Percentiles rank a stretch among this genome's conserved stretches.
Evolutionary conservation across 176 grass and related monocot genomes (phyloP).

Genomic region (Elaeis guineensis): DNA sequence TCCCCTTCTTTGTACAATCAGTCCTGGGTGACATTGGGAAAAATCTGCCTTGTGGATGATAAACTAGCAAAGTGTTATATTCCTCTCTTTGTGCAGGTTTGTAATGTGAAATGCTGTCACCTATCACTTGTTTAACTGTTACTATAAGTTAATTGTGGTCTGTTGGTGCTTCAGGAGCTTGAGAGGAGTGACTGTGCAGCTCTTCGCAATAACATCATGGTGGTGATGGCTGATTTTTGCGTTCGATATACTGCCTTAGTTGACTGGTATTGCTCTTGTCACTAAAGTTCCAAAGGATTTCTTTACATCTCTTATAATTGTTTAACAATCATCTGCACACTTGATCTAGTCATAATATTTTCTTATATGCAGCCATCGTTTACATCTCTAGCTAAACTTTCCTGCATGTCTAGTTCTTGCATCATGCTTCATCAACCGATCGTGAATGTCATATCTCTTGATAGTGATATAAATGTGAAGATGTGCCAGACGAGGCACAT

Average conservation of each 20-base stretch:
- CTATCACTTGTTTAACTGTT: neutral
- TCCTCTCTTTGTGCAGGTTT: constrained; percentile 93
- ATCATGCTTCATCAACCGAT: too few relatives aligned
- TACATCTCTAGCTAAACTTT: too few relatives aligned
- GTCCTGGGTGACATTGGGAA: constrained; percentile 84
- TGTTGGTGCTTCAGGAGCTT: constrained; percentile 41
- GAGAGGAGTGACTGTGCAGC: constrained; percentile 72
- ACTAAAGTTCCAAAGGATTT: constrained; percentile 6
- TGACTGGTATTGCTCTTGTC: constrained; percentile 54
- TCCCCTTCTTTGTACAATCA: constrained; percentile 79
- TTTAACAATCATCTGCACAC: too few relatives aligned
- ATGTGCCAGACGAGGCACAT: too few relatives aligned
- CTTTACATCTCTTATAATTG: neutral
- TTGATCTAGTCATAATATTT: too few relatives aligned
- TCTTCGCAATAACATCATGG: constrained; percentile 91
- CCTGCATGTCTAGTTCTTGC: too few relatives aligned
- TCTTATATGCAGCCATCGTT: too few relatives aligned
- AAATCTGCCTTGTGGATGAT: constrained; percentile 84
- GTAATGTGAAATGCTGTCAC: constrained; percentile 4
- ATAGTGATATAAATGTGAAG: too few relatives aligned
- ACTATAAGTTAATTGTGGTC: neutral
- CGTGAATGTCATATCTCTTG: too few relatives aligned
- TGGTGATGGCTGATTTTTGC: constrained; percentile 92
- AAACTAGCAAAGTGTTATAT: constrained; percentile 88
- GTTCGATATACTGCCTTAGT: constrained; percentile 86